Evolutionary conservation across 176 grass and related monocot genomes (phyloP), one percentile per base, ranked within the genome.

Genomic region (Saccharum spontaneum): DNA sequence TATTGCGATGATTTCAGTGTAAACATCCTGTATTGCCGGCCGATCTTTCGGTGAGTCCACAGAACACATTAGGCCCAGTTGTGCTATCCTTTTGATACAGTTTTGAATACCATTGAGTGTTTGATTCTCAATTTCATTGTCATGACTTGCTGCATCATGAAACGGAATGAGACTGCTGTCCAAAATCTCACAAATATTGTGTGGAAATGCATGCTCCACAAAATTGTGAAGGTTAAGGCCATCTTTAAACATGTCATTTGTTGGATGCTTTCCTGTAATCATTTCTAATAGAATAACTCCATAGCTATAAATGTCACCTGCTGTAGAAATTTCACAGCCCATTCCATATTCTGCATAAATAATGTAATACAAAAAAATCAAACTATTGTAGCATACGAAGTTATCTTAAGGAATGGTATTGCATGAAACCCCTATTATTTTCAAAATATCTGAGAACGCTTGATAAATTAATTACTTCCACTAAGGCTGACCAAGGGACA

Each of bases 341-440:
- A 73, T 73, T 6, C 71, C 44, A 15, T 73, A 73, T 18, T 73
- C 71, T 73, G 71, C 71, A 73, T 34, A 34, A 34, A 34, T 34
- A 34, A 34, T 34, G 33, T 34, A 34, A 34, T 34, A 34, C 33
- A 34, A 34, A 34, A 34, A 34, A 34, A 34, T 34, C 33, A 34
- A 34, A 34, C 3, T 34, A 34, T 34, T 34, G 33, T 34, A 34
- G 33, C 33, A 34, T 34, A 34, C 33, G 33, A 34, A 34, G 3
- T 34, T 34, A 34, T 34, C 33, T 34, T 34, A 34, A 34, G 33
- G 1, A 34, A 34, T 34, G 33, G 33, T 34, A 34, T 34, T 34
- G 33, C 33, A 34, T 34, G 33, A 34, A 34, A 34, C 1, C 33
- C 33, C 33, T 34, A 16, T 10, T 14, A 6, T 48, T 48, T 71